A percentile compares a stretch with the other conserved stretches of the same genome.
phyloP scores from a whole-genome alignment of 2,329 filamentous ascomycete genomes.

The Nemania abortiva region DNA sequence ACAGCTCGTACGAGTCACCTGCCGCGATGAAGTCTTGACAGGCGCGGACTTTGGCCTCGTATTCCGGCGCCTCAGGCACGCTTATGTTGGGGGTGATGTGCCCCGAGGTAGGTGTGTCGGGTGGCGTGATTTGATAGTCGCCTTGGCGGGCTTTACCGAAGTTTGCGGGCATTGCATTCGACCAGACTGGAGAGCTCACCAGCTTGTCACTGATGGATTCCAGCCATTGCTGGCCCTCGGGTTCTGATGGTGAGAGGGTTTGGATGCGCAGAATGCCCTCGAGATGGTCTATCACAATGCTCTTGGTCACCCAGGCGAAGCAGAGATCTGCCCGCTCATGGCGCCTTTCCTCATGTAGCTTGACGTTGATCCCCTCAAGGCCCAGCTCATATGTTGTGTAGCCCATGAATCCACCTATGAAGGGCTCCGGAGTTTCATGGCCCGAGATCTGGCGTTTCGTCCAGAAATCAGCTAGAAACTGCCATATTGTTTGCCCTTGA shows the following conservation, averaged over 20 bases:
- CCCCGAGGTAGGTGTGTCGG: slow-evolving; percentile 45
- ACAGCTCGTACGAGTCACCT: slow-evolving; percentile 88
- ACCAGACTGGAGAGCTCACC: slow-evolving; percentile 53
- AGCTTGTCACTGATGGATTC: slow-evolving; percentile 53
- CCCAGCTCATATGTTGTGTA: slow-evolving; percentile 89
- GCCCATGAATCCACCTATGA: slow-evolving; percentile 87
- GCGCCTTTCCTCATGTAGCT: slow-evolving; percentile 48
- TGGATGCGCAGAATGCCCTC: slow-evolving; percentile 74
- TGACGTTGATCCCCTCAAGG: slow-evolving; percentile 68
- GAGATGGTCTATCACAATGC: slow-evolving; percentile 81
- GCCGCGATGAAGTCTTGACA: slow-evolving; percentile 80
- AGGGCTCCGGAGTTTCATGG: slow-evolving; percentile 61
- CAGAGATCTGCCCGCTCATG: slow-evolving; percentile 75
- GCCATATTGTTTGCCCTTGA: slow-evolving; percentile 59
- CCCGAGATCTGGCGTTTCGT: slow-evolving; percentile 45
- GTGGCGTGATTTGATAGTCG: slow-evolving; percentile 48
- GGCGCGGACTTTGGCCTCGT: slow-evolving; percentile 73
- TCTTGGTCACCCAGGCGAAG: slow-evolving; percentile 81
- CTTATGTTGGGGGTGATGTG: slow-evolving; percentile 49
- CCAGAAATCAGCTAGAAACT: slow-evolving; percentile 63
- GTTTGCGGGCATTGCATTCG: slow-evolving; percentile 32
- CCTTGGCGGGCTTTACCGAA: slow-evolving; percentile 23
- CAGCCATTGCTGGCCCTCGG: slow-evolving; percentile 59
- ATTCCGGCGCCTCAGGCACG: slow-evolving; percentile 62
- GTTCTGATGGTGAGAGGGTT: slow-evolving; percentile 57